Conservation (phyloP, 345 rosid genomes). For the Eucalyptus sp. region DNA sequence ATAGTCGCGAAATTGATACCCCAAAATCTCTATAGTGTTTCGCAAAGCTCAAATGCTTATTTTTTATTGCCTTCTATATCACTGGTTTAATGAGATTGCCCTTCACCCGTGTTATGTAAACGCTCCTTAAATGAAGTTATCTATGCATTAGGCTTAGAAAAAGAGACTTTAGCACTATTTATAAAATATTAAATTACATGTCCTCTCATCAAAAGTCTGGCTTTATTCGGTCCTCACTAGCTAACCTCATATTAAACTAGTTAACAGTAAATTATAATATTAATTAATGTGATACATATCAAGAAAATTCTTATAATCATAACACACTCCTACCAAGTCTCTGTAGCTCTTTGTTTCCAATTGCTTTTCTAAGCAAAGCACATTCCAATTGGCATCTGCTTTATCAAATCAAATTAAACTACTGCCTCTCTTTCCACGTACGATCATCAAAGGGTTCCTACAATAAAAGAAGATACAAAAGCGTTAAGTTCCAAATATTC, state of each 20-base stretch:
- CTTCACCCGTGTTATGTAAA: rapidly evolving
- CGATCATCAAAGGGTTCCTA: neutral
- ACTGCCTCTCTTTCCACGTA: neutral
- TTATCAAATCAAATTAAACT: neutral
- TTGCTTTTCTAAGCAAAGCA: neutral
- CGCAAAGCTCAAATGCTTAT: rapidly evolving
- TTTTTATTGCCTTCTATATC: too few species aligned
- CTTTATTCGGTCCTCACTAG: rapidly evolving
- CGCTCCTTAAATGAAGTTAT: too few species aligned
- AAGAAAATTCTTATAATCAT: too few species aligned
- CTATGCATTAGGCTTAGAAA: rapidly evolving
- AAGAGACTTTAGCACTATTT: rapidly evolving
- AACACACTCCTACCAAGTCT: neutral
- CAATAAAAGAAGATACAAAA: neutral
- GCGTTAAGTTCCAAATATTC: neutral
- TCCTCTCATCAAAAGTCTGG: rapidly evolving
- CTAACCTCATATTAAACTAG: rapidly evolving
- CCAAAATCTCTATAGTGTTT: too few species aligned
- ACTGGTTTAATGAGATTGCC: rapidly evolving
- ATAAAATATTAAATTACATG: too few species aligned
- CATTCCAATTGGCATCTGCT: neutral
- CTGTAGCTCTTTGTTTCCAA: neutral
- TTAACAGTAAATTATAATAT: rapidly evolving
- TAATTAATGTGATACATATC: rapidly evolving
- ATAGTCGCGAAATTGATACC: rapidly evolving